Evolutionary conservation across 768 basidiomycete species (phyloP).

Genomic region (Kwoniella dendrophila): DNA sequence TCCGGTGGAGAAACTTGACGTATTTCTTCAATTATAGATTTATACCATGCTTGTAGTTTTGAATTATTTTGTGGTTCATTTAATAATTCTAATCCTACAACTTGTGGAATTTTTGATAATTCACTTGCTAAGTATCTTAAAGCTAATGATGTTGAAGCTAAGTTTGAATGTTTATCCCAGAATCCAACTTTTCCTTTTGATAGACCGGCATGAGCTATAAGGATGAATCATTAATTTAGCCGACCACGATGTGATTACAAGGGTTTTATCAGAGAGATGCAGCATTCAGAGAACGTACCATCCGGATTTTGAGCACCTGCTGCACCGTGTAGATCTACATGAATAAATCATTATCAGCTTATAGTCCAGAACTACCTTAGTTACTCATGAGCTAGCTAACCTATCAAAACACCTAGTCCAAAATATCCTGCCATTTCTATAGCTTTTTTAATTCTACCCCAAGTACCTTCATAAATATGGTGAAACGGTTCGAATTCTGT

Average conservation of each 20-base stretch:
- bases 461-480: conserved; percentile 66
- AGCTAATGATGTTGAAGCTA: conserved; percentile 49
- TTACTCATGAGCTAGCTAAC: conserved; percentile 29
- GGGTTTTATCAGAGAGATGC: too few species aligned
- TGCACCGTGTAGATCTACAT: conserved; percentile 69
- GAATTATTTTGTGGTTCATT: conserved; percentile 65
- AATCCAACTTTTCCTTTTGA: conserved; percentile 58
- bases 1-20: conserved; percentile 60
- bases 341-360: conserved; percentile 3
- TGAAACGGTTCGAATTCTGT: conserved; percentile 68
- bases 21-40: conserved; percentile 62
- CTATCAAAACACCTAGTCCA: conserved; percentile 78
- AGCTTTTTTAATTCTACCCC: conserved; percentile 66
- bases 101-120: conserved; percentile 59
- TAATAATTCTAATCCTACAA: conserved; percentile 64
- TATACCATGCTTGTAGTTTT: conserved; percentile 68
- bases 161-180: conserved; percentile 47
- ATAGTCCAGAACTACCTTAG: too few species aligned
- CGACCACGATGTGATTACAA: conserved; percentile 7
- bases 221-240: neutral
- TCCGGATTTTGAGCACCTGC: conserved; percentile 64
- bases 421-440: conserved; percentile 66
- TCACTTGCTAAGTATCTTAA: conserved; percentile 54
- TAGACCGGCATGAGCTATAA: conserved; percentile 59
- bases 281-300: conserved; percentile 26